Percentiles rank a stretch among this genome's conserved stretches.
phyloP scores from a whole-genome alignment of 306 rosid genomes.

The Urtica urens region DNA sequence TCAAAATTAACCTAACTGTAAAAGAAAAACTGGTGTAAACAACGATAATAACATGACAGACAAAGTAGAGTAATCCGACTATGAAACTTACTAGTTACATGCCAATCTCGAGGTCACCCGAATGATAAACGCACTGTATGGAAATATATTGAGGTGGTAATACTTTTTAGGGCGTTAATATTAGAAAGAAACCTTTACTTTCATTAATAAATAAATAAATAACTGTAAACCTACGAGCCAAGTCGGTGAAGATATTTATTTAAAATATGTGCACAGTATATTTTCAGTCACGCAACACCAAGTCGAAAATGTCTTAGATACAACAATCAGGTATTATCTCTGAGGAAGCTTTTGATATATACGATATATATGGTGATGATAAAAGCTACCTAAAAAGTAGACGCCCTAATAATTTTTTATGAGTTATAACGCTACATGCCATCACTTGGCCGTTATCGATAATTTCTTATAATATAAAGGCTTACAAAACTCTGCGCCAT shows the following conservation, averaged over 20 bases:
- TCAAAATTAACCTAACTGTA: neutral
- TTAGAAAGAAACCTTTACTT: neutral
- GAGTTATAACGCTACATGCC: conserved; percentile 6
- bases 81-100: conserved; percentile 6
- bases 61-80: neutral
- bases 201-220: neutral
- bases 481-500: no score
- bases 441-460: conserved; percentile 4
- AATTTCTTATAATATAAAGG: neutral
- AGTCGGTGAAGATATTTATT: neutral
- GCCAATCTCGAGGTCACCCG: conserved; percentile 2
- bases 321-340: no score
- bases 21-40: neutral
- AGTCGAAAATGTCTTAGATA: no score
- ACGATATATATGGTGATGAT: conserved; percentile 1
- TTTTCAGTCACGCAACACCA: neutral
- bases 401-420: conserved; percentile 6
- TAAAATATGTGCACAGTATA: neutral
- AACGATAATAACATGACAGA: conserved; percentile 6
- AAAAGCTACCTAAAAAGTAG: conserved; percentile 1
- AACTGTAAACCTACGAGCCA: neutral
- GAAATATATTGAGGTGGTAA: neutral
- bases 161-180: neutral
- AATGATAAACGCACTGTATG: neutral
- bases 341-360: no score